Conservation (phyloP, 2,329 filamentous ascomycete species). For the Chalaropsis ovoidea region DNA sequence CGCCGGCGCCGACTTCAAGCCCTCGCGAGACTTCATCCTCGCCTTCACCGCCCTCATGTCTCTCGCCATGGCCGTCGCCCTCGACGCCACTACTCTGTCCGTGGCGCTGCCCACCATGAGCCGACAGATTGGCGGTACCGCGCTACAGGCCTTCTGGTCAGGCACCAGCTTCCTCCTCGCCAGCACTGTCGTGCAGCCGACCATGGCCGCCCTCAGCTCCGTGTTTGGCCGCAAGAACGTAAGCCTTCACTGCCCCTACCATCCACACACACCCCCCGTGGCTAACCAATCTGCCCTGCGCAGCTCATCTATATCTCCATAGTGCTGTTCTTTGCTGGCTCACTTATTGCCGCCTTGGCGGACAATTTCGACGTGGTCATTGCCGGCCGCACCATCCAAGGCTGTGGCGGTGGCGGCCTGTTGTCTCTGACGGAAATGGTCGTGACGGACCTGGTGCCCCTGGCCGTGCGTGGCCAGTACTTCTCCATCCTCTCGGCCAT, state of each 20-base stretch:
- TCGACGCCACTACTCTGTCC: constrained; percentile 29
- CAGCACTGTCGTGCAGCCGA: constrained; percentile 50
- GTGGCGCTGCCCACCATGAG: constrained; percentile 37
- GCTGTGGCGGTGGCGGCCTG: constrained; percentile 33
- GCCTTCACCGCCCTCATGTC: constrained; percentile 42
- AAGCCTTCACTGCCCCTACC: background rate
- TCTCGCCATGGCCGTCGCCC: constrained; percentile 46
- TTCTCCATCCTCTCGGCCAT: constrained; percentile 35
- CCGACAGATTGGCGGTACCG: constrained; percentile 41
- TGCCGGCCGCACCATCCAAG: constrained; percentile 33
- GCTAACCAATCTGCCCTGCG: constrained; percentile 3
- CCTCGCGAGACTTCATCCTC: constrained; percentile 35
- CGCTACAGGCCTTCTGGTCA: constrained; percentile 59
- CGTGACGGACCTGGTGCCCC: constrained; percentile 35
- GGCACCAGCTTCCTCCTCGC: constrained; percentile 60
- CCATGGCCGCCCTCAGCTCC: constrained; percentile 33
- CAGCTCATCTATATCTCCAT: constrained; percentile 30
- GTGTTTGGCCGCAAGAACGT: constrained; percentile 33
- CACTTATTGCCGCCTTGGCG: constrained; percentile 33
- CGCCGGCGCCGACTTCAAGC: constrained; percentile 29
- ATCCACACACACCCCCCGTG: background rate
- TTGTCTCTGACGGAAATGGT: constrained; percentile 32
- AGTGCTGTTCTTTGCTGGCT: constrained; percentile 36
- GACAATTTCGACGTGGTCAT: constrained; percentile 31
- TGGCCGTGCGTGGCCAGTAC: constrained; percentile 37